These are phyloP conservation scores for Pyrenochaeta sp. DNA, from an alignment of 2,329 filamentous ascomycete species.

Conservation along the genomic window DNA sequence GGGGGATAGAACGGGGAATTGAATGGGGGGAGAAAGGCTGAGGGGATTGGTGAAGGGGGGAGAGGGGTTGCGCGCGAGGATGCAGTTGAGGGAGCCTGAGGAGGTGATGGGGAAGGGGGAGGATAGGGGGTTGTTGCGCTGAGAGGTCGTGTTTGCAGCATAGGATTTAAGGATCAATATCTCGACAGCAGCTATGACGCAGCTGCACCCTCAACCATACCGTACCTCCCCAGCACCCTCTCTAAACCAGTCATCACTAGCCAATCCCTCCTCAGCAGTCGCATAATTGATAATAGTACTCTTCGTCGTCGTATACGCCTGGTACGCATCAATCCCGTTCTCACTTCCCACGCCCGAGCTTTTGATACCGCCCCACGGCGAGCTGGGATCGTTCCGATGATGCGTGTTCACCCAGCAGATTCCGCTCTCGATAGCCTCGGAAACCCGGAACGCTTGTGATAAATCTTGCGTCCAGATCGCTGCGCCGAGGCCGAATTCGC, in stretches of 20 bases:
- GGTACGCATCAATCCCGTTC: constrained; percentile 67
- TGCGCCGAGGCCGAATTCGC: constrained; percentile 60
- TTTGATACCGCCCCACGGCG: constrained; percentile 73
- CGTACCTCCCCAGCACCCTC: constrained; percentile 65
- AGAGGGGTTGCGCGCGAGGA: too few species aligned
- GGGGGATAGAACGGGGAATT: neutral
- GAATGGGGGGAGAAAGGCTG: neutral
- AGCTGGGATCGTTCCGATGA: constrained; percentile 76
- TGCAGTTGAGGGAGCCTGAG: neutral
- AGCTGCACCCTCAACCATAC: constrained; percentile 59
- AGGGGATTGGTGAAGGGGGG: neutral
- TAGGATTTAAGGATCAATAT: too few species aligned
- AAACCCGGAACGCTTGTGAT: constrained; percentile 57
- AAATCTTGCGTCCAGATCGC: constrained; percentile 62
- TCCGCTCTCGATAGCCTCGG: constrained; percentile 58
- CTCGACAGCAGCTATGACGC: neutral
- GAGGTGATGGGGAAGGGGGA: neutral
- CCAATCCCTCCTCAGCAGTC: constrained; percentile 59
- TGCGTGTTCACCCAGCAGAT: constrained; percentile 64
- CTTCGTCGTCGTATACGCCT: constrained; percentile 62
- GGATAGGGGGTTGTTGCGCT: neutral
- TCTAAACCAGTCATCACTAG: constrained; percentile 73
- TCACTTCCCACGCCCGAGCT: constrained; percentile 73
- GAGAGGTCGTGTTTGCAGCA: too few species aligned
- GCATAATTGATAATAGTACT: constrained; percentile 77